Evolutionary conservation across 768 basidiomycete species (phyloP).

Genomic region (Guyanaporus albipodus): DNA sequence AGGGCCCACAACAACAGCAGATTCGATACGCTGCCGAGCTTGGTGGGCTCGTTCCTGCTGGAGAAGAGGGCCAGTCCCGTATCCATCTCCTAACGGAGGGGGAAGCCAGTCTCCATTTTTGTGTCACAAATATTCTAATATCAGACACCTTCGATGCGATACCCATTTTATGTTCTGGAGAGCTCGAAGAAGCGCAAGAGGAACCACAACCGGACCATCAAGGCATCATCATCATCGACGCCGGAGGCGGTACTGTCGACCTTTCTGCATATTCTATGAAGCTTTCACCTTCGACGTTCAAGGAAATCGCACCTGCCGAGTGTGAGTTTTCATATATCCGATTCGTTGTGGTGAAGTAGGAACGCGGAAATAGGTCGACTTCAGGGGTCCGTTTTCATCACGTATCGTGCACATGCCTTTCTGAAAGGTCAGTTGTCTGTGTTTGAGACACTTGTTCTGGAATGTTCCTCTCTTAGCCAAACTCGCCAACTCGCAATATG

Average conservation of each 20-base stretch:
- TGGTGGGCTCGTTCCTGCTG: conserved; percentile 47
- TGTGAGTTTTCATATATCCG: conserved; percentile 19
- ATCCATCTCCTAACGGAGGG: conserved; percentile 58
- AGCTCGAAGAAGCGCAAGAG: conserved; percentile 11
- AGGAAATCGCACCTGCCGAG: conserved; percentile 34
- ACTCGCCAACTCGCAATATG: conserved; percentile 28
- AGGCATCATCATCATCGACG: conserved; percentile 45
- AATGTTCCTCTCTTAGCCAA: conserved; percentile 15
- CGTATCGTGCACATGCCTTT: conserved; percentile 28
- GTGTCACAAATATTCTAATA: conserved; percentile 43
- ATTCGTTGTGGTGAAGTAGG: background rate
- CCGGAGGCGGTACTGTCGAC: conserved; percentile 42
- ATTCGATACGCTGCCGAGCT: conserved; percentile 49
- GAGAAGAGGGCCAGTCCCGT: conserved; percentile 33
- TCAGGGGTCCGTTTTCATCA: conserved; percentile 38
- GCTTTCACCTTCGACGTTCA: conserved; percentile 34
- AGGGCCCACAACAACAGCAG: conserved; percentile 49
- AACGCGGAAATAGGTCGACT: conserved; percentile 30
- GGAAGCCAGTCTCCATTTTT: conserved; percentile 53
- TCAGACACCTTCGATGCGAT: conserved; percentile 21
- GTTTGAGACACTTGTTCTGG: background rate
- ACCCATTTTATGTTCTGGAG: conserved; percentile 15
- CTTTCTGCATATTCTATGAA: conserved; percentile 39
- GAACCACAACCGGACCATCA: conserved; percentile 18
- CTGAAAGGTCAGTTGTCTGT: conserved; percentile 26